Base-by-base conservation (phyloP, 192 early-diverging fungal genomes). In the Spinellus fusiger region DNA sequence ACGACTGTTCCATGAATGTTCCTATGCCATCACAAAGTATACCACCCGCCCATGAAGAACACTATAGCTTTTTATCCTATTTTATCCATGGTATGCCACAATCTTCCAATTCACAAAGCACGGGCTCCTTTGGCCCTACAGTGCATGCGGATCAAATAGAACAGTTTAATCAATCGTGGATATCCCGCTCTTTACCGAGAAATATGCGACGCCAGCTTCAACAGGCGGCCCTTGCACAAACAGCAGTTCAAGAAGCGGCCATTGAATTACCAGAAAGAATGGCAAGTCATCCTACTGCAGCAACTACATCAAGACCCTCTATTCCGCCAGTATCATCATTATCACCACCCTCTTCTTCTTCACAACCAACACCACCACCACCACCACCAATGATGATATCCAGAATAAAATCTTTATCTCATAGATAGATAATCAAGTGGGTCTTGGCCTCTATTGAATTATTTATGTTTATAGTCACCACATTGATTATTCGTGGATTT, bases 1-100 rank as follows among this genome's bases (percentile, higher is more conserved):
- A 69, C 16, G 68, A 83, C 55, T 83, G 77, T 28, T 56, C 69
- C 6, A 44, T 61, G 10, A 47, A 61, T 34, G 35, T 55, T 56
- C 53, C 58, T 18, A 35, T 28, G 32, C 32, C 52, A 29, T 22
- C 49, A 12, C 52, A 57, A 1, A 12, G 12, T 16, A 35, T 38
- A 15, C n/a, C 33, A 25, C 51, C 59, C 6, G 10, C 23, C 0
- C 40, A 44, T 3, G 13, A 44, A 12, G 40, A 44, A 10, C 40
- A 28, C 31, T 1, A n/a, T 34, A 28, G 32, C 13, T 49, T 35
- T 22, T 40, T 40, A 20, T 37, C 50, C 35, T 35, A 35, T 56
- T 38, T 57, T 23, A 37, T 57, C 20, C 37, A 48, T 9, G 27
- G 55, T 47, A 22, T 53, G 34, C 44, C 59, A 16, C 34, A 26